Evolutionary conservation across 1,284 basidiomycete genomes (phyloP), one percentile per base, ranked within the genome.

Genomic region (Ustilago lituana): DNA sequence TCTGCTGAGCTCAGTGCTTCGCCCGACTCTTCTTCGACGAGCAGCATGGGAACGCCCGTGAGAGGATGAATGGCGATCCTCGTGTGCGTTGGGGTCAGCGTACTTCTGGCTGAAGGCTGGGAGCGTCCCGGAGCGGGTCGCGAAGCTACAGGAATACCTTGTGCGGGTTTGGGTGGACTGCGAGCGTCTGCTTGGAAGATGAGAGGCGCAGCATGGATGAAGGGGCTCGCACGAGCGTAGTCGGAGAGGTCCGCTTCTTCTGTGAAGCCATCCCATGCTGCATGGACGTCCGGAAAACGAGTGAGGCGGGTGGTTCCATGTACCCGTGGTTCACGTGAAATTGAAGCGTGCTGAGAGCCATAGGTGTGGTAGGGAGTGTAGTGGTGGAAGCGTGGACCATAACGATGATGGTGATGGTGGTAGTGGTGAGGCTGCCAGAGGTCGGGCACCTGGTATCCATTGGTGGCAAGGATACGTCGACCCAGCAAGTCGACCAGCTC

Each of bases 401-500:
- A 20, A 9, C 35, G 27, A 23, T 44, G 29, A 26, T 39, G 36
- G 17, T 33, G 39, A 8, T 59, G 51, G 22, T 35, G 33, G 15
- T 52, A 22, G 9, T 53, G 39, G 22, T 50, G 58, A 27, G 52
- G 49, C 6, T 45, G 32, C 62, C 58, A 65, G 32, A 59, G 27
- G 26, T 67, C 63, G 12, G 43, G 40, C 4, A 76, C 47, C 20
- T 70, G 68, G 23, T 73, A 45, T 3, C 74, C 74, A 4, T 51
- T 48, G 11, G 62, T 47, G 1, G 74, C 68, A 5, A 77, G 61
- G 4, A 77, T 32, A 15, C 74, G 59, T 14, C 66, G 56, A 0
- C 74, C 74, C 36, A 77, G 62, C 33, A 71, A 47, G 20, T 74
- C 58, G 11, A 70, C 37, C 9, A 77, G 58, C 35, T 68, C 38